These are phyloP conservation scores for Taphrina wiesneri DNA, from an alignment of 1,139 yeast species.

Conservation along the genomic window DNA sequence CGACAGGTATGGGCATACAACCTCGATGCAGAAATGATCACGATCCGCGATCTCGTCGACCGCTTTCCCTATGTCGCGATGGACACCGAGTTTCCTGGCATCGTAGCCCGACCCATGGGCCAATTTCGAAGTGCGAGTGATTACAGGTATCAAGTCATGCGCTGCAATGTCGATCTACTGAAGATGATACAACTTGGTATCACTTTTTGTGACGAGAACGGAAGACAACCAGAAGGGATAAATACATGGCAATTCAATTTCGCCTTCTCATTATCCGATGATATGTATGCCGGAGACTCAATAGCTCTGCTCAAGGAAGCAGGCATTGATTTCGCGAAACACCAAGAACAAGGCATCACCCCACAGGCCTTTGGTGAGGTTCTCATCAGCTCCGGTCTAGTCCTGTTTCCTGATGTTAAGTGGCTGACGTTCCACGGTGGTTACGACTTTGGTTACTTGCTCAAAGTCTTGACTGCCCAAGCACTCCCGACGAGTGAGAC, in stretches of 20 bases:
- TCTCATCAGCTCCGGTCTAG: conserved; percentile 80
- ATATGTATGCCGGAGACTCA: conserved; percentile 81
- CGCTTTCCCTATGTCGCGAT: conserved; percentile 68
- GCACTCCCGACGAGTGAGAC: conserved; percentile 78
- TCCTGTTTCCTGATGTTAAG: conserved; percentile 67
- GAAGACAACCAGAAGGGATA: conserved; percentile 57
- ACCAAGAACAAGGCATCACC: conserved; percentile 76
- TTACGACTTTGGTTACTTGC: conserved; percentile 87
- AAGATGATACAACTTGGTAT: conserved; percentile 85
- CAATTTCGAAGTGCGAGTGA: conserved; percentile 85
- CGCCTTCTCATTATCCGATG: conserved; percentile 64
- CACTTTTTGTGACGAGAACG: conserved; percentile 75
- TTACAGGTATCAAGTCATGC: conserved; percentile 91
- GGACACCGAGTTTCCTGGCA: conserved; percentile 93
- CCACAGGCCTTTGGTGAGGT: conserved; percentile 79
- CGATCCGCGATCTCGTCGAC: conserved; percentile 68
- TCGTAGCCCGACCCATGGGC: conserved; percentile 96
- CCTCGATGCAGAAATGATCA: conserved; percentile 75
- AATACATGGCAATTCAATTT: conserved; percentile 98
- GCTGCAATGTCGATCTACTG: conserved; percentile 84
- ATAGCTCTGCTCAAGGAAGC: conserved; percentile 73
- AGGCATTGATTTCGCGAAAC: conserved; percentile 78
- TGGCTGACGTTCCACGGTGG: conserved; percentile 97
- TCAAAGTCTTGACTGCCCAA: conserved; percentile 73
- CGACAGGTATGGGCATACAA: conserved; percentile 80